Conservation (phyloP, 352 stramenopile species). For the Globisporangium megalacanthum region DNA sequence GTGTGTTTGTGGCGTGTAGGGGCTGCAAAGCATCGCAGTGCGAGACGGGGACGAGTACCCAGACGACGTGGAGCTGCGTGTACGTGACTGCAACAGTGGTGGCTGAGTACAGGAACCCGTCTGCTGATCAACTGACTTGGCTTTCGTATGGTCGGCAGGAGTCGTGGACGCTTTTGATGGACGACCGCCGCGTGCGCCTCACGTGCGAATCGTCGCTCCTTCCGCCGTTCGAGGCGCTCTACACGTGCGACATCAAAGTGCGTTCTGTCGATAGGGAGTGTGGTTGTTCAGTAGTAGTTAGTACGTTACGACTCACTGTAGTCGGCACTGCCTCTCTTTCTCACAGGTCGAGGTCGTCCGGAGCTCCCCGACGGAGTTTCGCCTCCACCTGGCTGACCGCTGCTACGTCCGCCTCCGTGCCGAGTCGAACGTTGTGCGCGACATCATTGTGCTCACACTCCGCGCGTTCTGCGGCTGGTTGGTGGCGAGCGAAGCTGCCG, state of each 20-base stretch:
- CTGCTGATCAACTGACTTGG: too few species aligned
- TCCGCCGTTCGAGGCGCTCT: conserved; percentile 72
- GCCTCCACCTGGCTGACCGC: conserved; percentile 45
- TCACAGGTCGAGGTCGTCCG: conserved; percentile 51
- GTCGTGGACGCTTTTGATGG: conserved; percentile 78
- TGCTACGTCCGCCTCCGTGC: conserved; percentile 65
- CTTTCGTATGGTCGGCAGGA: conserved; percentile 52
- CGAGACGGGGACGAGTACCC: conserved; percentile 55
- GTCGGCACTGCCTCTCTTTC: conserved; percentile 1
- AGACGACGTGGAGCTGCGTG: conserved; percentile 52
- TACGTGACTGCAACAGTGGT: conserved; percentile 18
- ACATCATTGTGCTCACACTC: conserved; percentile 82
- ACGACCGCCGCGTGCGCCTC: conserved; percentile 66
- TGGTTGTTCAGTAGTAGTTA: too few species aligned
- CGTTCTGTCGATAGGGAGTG: too few species aligned
- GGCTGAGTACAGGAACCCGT: too few species aligned
- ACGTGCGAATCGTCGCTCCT: conserved; percentile 81
- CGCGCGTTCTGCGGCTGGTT: conserved; percentile 66
- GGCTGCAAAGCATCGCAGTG: conserved; percentile 42
- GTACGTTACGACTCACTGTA: conserved; percentile 9
- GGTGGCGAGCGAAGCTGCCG: conserved; percentile 29
- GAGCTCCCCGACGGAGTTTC: conserved; percentile 58
- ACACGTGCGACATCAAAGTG: conserved; percentile 65
- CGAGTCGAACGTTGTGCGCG: conserved; percentile 64
- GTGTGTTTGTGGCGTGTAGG: too few species aligned